Percentiles rank a stretch among this genome's conserved stretches.
Conservation (phyloP, 257 asterid species). For the Gentiana straminea region DNA sequence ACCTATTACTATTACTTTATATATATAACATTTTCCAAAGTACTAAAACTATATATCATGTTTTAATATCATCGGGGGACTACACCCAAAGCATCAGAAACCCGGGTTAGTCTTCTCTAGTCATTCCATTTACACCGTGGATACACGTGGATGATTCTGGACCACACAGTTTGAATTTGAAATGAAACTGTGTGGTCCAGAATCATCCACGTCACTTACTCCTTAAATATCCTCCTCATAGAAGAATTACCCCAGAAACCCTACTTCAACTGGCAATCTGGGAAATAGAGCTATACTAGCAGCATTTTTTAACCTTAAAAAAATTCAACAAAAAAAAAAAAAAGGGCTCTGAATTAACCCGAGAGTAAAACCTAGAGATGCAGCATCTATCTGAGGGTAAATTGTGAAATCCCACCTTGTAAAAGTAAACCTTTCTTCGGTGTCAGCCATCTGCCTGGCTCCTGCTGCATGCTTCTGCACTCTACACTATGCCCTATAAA, state of each 20-base stretch:
- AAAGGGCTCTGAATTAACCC: constrained; percentile 11
- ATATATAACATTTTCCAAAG: background rate
- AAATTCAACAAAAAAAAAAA: constrained; percentile 9
- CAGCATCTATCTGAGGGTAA: background rate
- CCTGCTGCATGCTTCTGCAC: background rate
- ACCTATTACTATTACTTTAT: too few relatives aligned
- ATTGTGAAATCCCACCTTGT: background rate
- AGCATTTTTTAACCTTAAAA: background rate
- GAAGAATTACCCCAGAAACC: constrained; percentile 8
- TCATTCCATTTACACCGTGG: too few relatives aligned
- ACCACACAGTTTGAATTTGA: too few relatives aligned
- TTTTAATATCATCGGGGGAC: background rate
- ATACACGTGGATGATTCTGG: too few relatives aligned
- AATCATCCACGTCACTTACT: background rate
- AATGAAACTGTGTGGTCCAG: background rate
- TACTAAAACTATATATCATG: background rate
- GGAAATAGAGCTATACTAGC: constrained; percentile 3
- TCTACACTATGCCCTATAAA: too few relatives aligned
- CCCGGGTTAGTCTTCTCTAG: too few relatives aligned
- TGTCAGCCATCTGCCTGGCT: constrained; percentile 2
- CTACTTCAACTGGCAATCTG: constrained; percentile 25
- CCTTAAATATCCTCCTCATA: constrained; percentile 6
- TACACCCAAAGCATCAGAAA: too few relatives aligned
- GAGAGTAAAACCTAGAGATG: background rate
- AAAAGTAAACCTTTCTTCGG: background rate